phyloP scores from a whole-genome alignment of 192 early-diverging fungal genomes.

The Rhizoclosmatium globosum region DNA sequence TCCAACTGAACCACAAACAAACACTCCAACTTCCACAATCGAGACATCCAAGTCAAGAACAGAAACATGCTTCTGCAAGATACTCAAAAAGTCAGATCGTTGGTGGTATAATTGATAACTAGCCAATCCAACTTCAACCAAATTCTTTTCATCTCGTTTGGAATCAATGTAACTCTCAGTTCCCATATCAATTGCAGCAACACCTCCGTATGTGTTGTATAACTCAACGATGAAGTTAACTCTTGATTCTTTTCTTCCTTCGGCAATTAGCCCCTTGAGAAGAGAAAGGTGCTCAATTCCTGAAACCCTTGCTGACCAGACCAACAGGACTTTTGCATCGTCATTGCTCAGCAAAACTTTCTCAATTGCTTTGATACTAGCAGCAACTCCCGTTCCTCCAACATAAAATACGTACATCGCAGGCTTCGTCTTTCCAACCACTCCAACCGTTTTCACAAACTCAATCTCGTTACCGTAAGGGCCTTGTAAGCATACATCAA shows the following conservation, averaged over 20 bases:
- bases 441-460: neutral
- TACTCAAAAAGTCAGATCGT: neutral
- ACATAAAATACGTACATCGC: slow-evolving; percentile 18
- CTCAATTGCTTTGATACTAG: neutral
- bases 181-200: too few relatives aligned
- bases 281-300: too few relatives aligned
- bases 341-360: neutral
- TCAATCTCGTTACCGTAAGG: slow-evolving; percentile 18
- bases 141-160: too few relatives aligned
- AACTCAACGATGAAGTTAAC: too few relatives aligned
- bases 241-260: too few relatives aligned
- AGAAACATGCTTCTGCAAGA: neutral
- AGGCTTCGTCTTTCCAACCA: neutral
- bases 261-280: too few relatives aligned
- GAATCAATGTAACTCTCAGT: too few relatives aligned
- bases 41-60: neutral
- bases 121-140: neutral
- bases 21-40: slow-evolving; percentile 17
- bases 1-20: slow-evolving; percentile 10
- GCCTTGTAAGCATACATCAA: slow-evolving; percentile 18
- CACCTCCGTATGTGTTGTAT: too few relatives aligned
- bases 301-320: neutral
- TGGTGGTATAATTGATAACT: neutral
- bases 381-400: slow-evolving; percentile 22
- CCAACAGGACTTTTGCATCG: neutral